Base-by-base conservation (phyloP, 164 flowering plant species). In the Liquidambar formosana region DNA sequence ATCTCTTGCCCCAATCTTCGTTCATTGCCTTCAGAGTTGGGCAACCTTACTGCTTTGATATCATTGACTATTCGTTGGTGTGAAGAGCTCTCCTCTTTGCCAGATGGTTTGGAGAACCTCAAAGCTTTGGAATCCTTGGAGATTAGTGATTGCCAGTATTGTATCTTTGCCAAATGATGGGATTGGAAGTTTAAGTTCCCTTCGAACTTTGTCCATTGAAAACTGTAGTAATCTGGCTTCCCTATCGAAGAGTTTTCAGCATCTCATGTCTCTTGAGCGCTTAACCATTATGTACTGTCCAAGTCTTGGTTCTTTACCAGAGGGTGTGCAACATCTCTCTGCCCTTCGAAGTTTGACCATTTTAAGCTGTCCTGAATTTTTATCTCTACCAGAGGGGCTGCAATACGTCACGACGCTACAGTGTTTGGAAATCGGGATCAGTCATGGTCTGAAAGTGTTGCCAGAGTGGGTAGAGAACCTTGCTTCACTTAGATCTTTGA, bases 391-490 rank as follows among this genome's bases (percentile, higher is more conserved):
- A 0, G 63, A 65, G 0, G 64, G 53, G 22, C 12, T 65, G 8
- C 54, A 61, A 12, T 4, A 48, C 38, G 21, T 64, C 21, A 22
- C 52, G 16, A 41, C 61, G 3, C 41, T 74, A 54, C 68, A 48
- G 3, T 33, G n/a, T 16, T 19, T 74, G 28, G 61, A 57, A 49
- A 74, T 74, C 19, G 26, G 41, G 2, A 19, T 45, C 52, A 68
- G 72, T 43, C 33, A 26, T 1, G 12, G 8, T n/a, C 16, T 75
- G 1, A 38, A 13, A 11, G 62, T 26, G 4, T 54, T 70, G 63
- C 73, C 66, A 26, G 49, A 65, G 4, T 65, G 73, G 73, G 3
- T 75, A 1, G 66, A 16, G 9, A 28, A 60, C 16, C 59, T 74
- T n/a, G 12, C 25, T 8, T 64, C 57, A 14, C 65, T 74, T 26